Base-by-base conservation (phyloP, 495 filamentous ascomycete genomes). In the Penicillium angulare region DNA sequence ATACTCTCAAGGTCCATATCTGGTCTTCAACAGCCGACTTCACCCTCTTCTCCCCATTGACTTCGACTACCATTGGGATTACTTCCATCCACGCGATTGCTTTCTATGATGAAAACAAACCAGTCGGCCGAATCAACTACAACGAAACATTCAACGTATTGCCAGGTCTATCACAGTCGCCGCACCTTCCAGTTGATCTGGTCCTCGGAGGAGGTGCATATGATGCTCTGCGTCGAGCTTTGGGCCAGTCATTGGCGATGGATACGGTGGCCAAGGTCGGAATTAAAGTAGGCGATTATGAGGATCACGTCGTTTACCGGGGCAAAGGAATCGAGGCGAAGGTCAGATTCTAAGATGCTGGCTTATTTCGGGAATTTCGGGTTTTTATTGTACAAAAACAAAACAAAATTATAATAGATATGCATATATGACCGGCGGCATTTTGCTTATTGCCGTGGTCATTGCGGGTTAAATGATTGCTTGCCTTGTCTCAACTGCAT, bases 11-110 rank as follows among this genome's bases (percentile, higher is more conserved):
- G 80, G 78, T 89, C 61, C 90, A 96, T 69, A 59, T 98, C 53
- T 79, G 90, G 55, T 89, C 89, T 22, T 93, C 88, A 9, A 92
- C 88, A 0, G 92, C 90, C 21, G 81, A 86, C 3, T 96, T 98
- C 73, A 85, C 82, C 0, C 76, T 98, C 29, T 75, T 80, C 35
- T 96, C 92, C 2, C 93, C 93, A 0, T 74, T 96, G 3, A 68
- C 72, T 34, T 70, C 83, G 47, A 86, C 84, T 16, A 87, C 79
- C 1, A 65, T 98, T 16, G 86, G 79, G 50, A 77, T 98, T 56
- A 86, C 88, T 16, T 79, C 72, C 33, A 74, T 98, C 48, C 84
- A 96, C 57, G 93, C 91, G 15, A 90, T 86, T 1, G 89, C 93
- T 0, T 85, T 83, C 53, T 93, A 97, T 56, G 87, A 92, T 52